Base-by-base conservation (phyloP, 345 rosid genomes). In the Heritiera fomes region DNA sequence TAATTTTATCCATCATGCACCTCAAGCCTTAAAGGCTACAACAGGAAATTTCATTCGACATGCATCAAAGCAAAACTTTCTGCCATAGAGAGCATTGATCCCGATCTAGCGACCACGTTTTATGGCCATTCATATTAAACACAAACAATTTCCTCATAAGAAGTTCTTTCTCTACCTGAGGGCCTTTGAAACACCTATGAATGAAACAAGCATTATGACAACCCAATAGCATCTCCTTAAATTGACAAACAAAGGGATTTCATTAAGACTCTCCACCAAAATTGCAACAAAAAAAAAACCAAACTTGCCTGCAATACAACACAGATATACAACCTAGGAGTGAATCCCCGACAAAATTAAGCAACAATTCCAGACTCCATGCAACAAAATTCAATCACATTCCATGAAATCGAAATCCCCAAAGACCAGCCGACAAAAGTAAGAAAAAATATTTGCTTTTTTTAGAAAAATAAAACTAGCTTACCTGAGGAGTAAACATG, bases 401-500 rank as follows among this genome's bases (percentile, higher is more conserved):
- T 76, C 46, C 55, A 38, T 60, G 45, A 80, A 75, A 59, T 45
- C n/a, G 10, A 67, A 23, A 23, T 32, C 28, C 49, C 62, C 56
- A 5, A 71, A 10, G 30, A 50, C 34, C 55, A 59, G 6, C 46
- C 34, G 40, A n/a, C 15, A 23, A 77, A 11, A 65, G 12, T 38
- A 50, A 17, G 32, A 18, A 11, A 75, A 77, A 41, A 1, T 11
- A 41, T 6, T 56, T 43, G 43, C 9, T 1, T 6, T 2, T 13
- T 12, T 12, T 28, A 30, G 47, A 7, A 71, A 50, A 64, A 7
- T 30, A 75, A 28, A 20, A 70, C 47, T 17, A 34, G 80, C 40
- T 32, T 41, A 93, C 98, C 98, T 93, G 99, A 74, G 98, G 98
- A 89, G 97, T 85, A 81, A 93, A 95, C 98, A 92, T 89, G 79